Percentiles rank a stretch among this genome's conserved stretches.
These are phyloP conservation scores for Neurospora africana DNA, from an alignment of 495 filamentous ascomycete species.

Conservation along the genomic window DNA sequence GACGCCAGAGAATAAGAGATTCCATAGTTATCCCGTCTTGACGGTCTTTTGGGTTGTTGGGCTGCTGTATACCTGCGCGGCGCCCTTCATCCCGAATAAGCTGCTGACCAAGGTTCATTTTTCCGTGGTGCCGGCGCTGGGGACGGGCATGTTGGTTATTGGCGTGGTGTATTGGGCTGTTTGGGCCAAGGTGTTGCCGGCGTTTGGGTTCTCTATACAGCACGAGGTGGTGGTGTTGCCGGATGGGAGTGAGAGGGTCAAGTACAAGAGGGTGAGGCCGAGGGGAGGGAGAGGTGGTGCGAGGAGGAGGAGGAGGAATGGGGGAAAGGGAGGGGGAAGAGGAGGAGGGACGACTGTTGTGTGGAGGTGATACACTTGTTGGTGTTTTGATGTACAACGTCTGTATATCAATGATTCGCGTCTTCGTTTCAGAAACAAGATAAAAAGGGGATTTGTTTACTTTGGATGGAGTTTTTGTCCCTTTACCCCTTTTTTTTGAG, in stretches of 20 bases:
- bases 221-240: conserved; percentile 31
- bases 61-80: conserved; percentile 32
- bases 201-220: conserved; percentile 29
- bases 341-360: conserved; percentile 11
- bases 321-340: conserved; percentile 4
- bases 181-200: conserved; percentile 34
- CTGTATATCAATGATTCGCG: not conserved
- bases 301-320: not conserved
- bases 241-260: conserved; percentile 30
- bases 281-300: conserved; percentile 1
- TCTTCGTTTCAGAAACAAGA: not conserved
- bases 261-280: conserved; percentile 25
- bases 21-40: conserved; percentile 30
- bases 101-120: conserved; percentile 26
- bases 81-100: conserved; percentile 32
- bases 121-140: conserved; percentile 34
- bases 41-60: conserved; percentile 34
- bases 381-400: not conserved
- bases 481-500: not conserved
- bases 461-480: not conserved
- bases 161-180: conserved; percentile 35
- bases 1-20: conserved; percentile 6
- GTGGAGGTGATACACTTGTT: conserved; percentile 10
- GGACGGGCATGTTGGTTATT: conserved; percentile 30
- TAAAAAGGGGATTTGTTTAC: not conserved